Percentiles rank a stretch among this genome's conserved stretches.
phyloP scores from a whole-genome alignment of 768 basidiomycete species.

The Boletus tomentosulus region DNA sequence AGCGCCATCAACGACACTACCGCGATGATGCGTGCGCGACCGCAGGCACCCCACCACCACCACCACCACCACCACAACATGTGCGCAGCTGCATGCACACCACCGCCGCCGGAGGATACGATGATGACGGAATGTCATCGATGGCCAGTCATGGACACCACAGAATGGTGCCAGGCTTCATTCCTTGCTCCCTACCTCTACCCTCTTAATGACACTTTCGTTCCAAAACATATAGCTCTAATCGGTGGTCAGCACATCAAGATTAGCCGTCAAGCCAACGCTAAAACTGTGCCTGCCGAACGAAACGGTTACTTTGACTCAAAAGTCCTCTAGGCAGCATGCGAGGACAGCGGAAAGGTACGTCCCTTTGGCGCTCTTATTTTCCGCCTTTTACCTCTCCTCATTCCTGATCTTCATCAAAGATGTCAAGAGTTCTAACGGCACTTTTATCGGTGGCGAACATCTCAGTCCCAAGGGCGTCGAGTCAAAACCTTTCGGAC shows the following conservation, averaged over 20 bases:
- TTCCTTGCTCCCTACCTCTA: conserved; percentile 65
- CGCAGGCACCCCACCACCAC: no score
- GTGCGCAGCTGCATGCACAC: no score
- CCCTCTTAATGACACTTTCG: conserved; percentile 92
- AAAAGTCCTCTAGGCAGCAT: conserved; percentile 88
- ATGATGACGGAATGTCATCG: no score
- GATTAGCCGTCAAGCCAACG: conserved; percentile 95
- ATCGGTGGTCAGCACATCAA: conserved; percentile 61
- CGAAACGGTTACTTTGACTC: conserved; percentile 96
- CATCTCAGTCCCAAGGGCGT: conserved; percentile 83
- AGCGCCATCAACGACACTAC: no score
- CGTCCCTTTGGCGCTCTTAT: conserved; percentile 12
- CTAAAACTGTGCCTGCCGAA: conserved; percentile 89
- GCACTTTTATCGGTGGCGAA: conserved; percentile 96
- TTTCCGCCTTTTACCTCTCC: conserved; percentile 9
- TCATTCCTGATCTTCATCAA: conserved; percentile 84
- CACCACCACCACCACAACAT: no score
- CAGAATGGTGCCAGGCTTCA: conserved; percentile 7
- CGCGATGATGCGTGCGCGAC: no score
- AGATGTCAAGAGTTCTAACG: conserved; percentile 97
- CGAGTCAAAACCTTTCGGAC: conserved; percentile 89
- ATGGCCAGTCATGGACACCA: no score
- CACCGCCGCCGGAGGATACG: no score
- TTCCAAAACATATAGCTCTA: conserved; percentile 91
- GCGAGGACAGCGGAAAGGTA: conserved; percentile 90